Evolutionary conservation across 1,139 yeast genomes (phyloP).

Genomic region (Zygosaccharomyces sapae): DNA sequence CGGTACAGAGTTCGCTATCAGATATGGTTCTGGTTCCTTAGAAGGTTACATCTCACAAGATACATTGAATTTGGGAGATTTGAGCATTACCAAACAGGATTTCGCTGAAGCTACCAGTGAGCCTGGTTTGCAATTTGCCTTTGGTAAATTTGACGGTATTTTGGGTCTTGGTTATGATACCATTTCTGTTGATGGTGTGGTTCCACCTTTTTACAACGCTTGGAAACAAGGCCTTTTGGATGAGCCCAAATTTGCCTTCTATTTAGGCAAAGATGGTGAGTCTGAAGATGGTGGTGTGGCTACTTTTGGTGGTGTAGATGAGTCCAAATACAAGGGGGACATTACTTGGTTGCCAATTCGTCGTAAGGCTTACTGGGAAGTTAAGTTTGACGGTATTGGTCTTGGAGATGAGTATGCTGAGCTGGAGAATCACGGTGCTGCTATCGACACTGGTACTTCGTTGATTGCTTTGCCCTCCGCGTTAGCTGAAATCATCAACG

Average conservation of each 20-base stretch:
- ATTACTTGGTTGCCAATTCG: constrained; percentile 94
- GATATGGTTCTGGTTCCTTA: constrained; percentile 88
- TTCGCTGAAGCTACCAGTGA: constrained; percentile 96
- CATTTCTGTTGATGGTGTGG: constrained; percentile 80
- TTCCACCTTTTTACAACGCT: constrained; percentile 93
- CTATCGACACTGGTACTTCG: constrained; percentile 97
- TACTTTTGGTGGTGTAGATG: constrained; percentile 91
- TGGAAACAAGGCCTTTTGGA: constrained; percentile 75
- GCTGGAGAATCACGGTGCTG: constrained; percentile 84
- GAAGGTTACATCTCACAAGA: constrained; percentile 91
- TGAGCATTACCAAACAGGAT: constrained; percentile 78
- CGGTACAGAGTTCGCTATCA: constrained; percentile 79
- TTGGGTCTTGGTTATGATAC: constrained; percentile 91
- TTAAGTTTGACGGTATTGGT: constrained; percentile 80
- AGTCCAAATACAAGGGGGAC: constrained; percentile 68
- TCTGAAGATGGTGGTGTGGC: constrained; percentile 75
- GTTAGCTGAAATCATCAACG: constrained; percentile 87
- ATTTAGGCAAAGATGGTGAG: constrained; percentile 74
- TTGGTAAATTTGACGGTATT: constrained; percentile 97
- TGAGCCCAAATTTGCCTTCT: constrained; percentile 79
- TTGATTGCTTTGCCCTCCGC: constrained; percentile 91
- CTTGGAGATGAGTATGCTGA: constrained; percentile 88
- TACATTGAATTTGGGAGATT: constrained; percentile 72
- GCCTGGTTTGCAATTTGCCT: constrained; percentile 97
- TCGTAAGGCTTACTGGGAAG: constrained; percentile 99